A percentile compares a stretch with the other conserved stretches of the same genome.
Evolutionary conservation across 495 filamentous ascomycete species (phyloP).

Genomic region (Glonium stellatum): DNA sequence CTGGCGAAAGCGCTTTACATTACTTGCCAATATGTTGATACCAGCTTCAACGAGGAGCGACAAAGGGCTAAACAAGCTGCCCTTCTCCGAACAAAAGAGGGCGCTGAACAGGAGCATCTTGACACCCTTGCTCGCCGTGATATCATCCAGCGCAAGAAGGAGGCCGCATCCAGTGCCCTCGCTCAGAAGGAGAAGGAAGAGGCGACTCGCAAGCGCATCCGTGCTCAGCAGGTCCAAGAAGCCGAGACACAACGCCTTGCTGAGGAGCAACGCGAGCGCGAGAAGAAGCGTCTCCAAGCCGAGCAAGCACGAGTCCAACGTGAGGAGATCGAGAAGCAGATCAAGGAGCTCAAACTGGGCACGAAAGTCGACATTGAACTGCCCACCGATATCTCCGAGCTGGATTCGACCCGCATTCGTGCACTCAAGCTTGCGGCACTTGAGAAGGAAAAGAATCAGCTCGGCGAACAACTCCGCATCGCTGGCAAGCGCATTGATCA

Average conservation of each 20-base stretch:
- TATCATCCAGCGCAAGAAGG: constrained; percentile 93
- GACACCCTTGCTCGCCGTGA: constrained; percentile 83
- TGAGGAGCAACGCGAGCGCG: constrained; percentile 85
- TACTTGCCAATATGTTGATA: constrained; percentile 91
- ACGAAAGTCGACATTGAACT: constrained; percentile 66
- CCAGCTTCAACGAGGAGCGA: constrained; percentile 71
- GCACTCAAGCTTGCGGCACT: constrained; percentile 90
- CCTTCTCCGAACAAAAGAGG: constrained; percentile 69
- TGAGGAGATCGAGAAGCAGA: constrained; percentile 90
- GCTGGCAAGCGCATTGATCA: constrained; percentile 96
- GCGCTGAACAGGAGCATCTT: constrained; percentile 83
- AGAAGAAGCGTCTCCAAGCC: constrained; percentile 77
- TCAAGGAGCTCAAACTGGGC: constrained; percentile 82
- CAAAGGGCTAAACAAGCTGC: constrained; percentile 73
- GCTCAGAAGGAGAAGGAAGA: constrained; percentile 88
- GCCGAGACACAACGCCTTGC: constrained; percentile 80
- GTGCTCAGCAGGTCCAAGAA: constrained; percentile 77
- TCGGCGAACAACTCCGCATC: constrained; percentile 79
- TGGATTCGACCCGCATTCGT: constrained; percentile 83
- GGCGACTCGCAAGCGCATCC: constrained; percentile 72
- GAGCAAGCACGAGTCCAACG: constrained; percentile 88
- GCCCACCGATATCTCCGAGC: constrained; percentile 70
- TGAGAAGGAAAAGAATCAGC: constrained; percentile 93
- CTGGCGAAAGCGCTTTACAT: constrained; percentile 85
- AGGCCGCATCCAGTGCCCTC: constrained; percentile 74